These are phyloP conservation scores for Panaeolus cyanescens DNA, from an alignment of 768 basidiomycete genomes.

Conservation along the genomic window DNA sequence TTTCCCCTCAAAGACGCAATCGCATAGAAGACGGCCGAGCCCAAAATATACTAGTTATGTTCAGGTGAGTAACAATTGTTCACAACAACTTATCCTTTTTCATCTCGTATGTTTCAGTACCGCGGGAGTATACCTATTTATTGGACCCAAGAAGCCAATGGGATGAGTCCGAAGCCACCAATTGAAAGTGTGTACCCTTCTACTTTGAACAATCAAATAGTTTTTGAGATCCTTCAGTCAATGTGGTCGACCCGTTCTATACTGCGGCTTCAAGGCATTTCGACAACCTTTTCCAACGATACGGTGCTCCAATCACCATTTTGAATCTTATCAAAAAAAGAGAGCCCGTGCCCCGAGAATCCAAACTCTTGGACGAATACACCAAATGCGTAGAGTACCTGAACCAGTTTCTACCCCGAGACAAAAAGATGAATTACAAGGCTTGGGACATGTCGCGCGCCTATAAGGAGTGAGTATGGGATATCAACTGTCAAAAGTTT, in stretches of 20 bases:
- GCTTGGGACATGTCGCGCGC: constrained; percentile 97
- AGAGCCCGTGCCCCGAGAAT: constrained; percentile 80
- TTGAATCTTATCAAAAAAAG: constrained; percentile 93
- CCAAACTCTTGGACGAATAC: constrained; percentile 88
- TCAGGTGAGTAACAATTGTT: constrained; percentile 50
- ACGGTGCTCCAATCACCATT: constrained; percentile 87
- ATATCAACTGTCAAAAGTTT: neutral
- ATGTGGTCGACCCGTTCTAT: constrained; percentile 93
- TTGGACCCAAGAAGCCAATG: constrained; percentile 93
- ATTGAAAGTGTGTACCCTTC: constrained; percentile 74
- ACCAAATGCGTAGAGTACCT: constrained; percentile 90
- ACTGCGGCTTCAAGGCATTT: constrained; percentile 93
- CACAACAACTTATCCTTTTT: neutral
- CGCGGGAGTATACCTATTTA: constrained; percentile 94
- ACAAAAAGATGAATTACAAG: constrained; percentile 86
- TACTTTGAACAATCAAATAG: neutral
- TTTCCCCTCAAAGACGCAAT: constrained; percentile 51
- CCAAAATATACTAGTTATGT: constrained; percentile 95
- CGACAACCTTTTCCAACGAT: constrained; percentile 85
- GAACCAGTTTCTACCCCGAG: constrained; percentile 90
- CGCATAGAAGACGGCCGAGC: constrained; percentile 56
- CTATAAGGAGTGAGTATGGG: constrained; percentile 76
- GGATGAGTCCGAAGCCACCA: constrained; percentile 90
- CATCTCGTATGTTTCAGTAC: constrained; percentile 51
- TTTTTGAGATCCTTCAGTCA: constrained; percentile 51